These are phyloP conservation scores for Capillidium heterosporum DNA, from an alignment of 371 early-diverging fungal species.

Conservation along the genomic window DNA sequence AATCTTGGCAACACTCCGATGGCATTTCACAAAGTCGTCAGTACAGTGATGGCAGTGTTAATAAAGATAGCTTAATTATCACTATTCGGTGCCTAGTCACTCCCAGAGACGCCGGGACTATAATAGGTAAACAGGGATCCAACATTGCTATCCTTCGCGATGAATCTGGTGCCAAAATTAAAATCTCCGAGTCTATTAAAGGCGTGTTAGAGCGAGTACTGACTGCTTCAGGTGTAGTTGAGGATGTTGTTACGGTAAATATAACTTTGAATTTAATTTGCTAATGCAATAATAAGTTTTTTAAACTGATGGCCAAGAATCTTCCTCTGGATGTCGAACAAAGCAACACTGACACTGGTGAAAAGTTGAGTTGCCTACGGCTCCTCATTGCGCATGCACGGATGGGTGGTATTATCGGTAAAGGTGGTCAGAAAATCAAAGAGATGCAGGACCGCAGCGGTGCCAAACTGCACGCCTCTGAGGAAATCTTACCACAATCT, in stretches of 20 bases:
- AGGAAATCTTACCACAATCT: constrained; percentile 47
- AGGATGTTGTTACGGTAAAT: constrained; percentile 44
- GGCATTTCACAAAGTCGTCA: too few species aligned
- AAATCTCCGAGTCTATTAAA: constrained; percentile 68
- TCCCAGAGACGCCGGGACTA: constrained; percentile 82
- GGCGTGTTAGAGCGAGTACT: constrained; percentile 71
- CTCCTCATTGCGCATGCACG: constrained; percentile 49
- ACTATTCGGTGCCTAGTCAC: constrained; percentile 74
- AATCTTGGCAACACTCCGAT: too few species aligned
- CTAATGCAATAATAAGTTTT: background rate
- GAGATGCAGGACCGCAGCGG: constrained; percentile 75
- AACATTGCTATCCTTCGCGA: constrained; percentile 72
- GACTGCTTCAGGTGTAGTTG: constrained; percentile 58
- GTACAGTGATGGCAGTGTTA: too few species aligned
- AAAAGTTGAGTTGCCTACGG: constrained; percentile 29
- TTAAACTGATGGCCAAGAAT: background rate
- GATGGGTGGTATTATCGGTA: constrained; percentile 86
- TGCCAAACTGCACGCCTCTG: constrained; percentile 62
- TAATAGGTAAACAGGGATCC: constrained; percentile 81
- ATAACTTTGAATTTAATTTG: background rate
- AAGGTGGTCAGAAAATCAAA: constrained; percentile 68
- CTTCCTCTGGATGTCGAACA: background rate
- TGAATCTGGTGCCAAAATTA: constrained; percentile 59
- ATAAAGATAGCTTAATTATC: too few species aligned
- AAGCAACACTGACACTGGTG: constrained; percentile 8